These are phyloP conservation scores for Fraxinus latifolia DNA, from an alignment of 305 asterid species.

Conservation along the genomic window DNA sequence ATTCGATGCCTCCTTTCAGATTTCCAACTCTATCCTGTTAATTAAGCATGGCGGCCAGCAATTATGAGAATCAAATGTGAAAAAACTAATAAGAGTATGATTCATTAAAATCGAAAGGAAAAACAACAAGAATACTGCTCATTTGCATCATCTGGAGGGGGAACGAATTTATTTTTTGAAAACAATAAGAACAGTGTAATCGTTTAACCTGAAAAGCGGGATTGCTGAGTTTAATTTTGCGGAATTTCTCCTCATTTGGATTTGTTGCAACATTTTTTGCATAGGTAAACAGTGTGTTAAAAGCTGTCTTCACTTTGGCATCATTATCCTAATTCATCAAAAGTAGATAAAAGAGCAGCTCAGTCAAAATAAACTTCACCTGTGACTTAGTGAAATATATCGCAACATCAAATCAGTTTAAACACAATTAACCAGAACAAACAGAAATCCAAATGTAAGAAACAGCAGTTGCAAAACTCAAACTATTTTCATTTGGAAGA, in stretches of 20 bases:
- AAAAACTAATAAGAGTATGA: background rate
- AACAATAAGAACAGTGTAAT: background rate
- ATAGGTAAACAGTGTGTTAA: constrained; percentile 81
- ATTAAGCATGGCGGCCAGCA: constrained; percentile 10
- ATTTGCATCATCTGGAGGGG: background rate
- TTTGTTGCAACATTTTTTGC: constrained; percentile 89
- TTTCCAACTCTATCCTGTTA: constrained; percentile 89
- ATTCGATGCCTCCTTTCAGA: constrained; percentile 79
- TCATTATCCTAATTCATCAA: constrained; percentile 67
- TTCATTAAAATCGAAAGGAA: background rate
- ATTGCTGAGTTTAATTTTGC: constrained; percentile 85
- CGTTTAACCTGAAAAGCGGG: constrained; percentile 73
- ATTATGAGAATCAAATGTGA: background rate
- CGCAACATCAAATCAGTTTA: background rate
- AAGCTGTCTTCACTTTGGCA: constrained; percentile 85
- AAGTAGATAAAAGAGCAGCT: constrained; percentile 20
- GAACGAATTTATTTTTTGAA: background rate
- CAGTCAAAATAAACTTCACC: background rate
- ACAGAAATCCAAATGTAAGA: background rate
- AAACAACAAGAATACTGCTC: background rate
- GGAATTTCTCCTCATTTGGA: constrained; percentile 88
- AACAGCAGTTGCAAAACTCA: background rate
- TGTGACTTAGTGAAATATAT: background rate
- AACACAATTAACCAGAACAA: constrained; percentile 2
- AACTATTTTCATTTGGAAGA: background rate